Conservation (phyloP, 768 basidiomycete species). For the Lentinula edodes region DNA sequence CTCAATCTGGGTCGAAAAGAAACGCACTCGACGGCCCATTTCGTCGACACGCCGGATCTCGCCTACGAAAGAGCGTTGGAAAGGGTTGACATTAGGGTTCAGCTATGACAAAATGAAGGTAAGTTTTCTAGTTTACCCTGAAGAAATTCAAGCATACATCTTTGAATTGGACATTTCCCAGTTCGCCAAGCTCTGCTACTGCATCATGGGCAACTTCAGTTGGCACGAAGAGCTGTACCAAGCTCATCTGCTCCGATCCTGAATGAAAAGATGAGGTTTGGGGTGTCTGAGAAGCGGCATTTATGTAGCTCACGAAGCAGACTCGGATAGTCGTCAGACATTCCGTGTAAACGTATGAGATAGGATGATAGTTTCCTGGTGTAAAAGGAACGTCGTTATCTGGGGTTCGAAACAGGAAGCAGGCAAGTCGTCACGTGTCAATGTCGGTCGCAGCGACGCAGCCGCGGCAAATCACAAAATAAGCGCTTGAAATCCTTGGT, state of each 20-base stretch:
- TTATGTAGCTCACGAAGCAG: slow-evolving; percentile 63
- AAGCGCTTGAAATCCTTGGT: too few species aligned
- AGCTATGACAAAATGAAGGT: slow-evolving; percentile 43
- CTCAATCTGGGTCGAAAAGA: slow-evolving; percentile 81
- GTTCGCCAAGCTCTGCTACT: slow-evolving; percentile 90
- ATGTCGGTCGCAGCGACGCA: too few species aligned
- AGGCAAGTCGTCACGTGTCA: not conserved
- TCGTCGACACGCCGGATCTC: slow-evolving; percentile 95
- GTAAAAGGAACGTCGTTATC: too few species aligned
- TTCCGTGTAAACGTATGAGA: slow-evolving; percentile 17
- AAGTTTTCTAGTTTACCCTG: not conserved
- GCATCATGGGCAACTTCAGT: slow-evolving; percentile 97
- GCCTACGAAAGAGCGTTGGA: slow-evolving; percentile 96
- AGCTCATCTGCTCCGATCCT: slow-evolving; percentile 98
- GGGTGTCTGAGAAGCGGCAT: not conserved
- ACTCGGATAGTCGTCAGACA: slow-evolving; percentile 80
- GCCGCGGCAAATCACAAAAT: too few species aligned
- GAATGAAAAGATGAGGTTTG: not conserved
- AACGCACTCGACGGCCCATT: slow-evolving; percentile 90
- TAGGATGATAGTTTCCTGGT: not conserved
- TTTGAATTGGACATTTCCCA: slow-evolving; percentile 95
- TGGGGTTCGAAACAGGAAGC: not conserved
- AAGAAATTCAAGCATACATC: slow-evolving; percentile 53
- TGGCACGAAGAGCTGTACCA: slow-evolving; percentile 95
- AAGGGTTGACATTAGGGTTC: slow-evolving; percentile 92